Conservation (phyloP, 108 stramenopile genomes). For the Pseudonitzschia multiseries region DNA sequence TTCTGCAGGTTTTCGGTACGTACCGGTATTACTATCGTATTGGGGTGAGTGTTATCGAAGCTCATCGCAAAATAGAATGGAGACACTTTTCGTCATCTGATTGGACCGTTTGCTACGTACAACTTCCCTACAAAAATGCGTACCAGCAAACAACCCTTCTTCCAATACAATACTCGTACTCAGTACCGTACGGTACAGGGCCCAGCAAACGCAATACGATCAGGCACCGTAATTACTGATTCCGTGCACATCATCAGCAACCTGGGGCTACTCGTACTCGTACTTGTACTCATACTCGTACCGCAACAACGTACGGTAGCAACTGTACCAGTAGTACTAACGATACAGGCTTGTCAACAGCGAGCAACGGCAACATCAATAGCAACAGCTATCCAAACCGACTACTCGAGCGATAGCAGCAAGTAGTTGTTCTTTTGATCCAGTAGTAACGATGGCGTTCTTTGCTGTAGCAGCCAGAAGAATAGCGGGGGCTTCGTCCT, state of each 20-base stretch:
- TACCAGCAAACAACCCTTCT: too few species aligned
- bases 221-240: too few species aligned
- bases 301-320: too few species aligned
- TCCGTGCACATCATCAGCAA: too few species aligned
- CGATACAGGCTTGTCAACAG: background rate
- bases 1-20: too few species aligned
- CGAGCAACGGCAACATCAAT: background rate
- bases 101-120: background rate
- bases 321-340: too few species aligned
- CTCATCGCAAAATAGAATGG: too few species aligned
- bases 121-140: background rate
- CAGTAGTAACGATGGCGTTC: background rate
- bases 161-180: too few species aligned
- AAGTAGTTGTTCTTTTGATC: background rate
- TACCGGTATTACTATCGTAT: background rate
- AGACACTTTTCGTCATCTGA: background rate
- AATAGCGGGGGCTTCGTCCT: background rate
- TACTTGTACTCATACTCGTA: too few species aligned
- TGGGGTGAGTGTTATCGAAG: background rate
- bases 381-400: background rate
- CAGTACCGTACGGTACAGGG: too few species aligned
- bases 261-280: too few species aligned
- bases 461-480: slow-evolving; percentile 7
- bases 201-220: too few species aligned
- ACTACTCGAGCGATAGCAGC: background rate